phyloP scores from a whole-genome alignment of 148 eudicot species.

The Rhododendron ferrugineum region DNA sequence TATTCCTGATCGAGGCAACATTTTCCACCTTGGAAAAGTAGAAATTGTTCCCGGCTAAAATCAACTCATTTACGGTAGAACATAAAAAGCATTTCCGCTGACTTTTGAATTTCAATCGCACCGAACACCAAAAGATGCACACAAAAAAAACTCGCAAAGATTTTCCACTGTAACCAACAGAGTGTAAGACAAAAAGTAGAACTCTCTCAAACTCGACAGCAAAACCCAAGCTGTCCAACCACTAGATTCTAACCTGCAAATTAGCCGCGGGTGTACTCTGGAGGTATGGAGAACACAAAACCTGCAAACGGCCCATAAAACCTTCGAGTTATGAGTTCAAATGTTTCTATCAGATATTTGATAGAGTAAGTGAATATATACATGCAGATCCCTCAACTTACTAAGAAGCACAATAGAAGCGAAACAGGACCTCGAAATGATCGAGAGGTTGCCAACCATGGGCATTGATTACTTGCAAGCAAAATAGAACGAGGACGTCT shows the following conservation, averaged over 20 bases:
- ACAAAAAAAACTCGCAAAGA: not conserved
- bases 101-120: not conserved
- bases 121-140: not conserved
- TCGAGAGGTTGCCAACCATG: not conserved
- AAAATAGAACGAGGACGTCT: not conserved
- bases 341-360: not conserved
- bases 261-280: conserved; percentile 27
- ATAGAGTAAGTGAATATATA: not conserved
- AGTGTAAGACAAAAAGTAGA: not conserved
- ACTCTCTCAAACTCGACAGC: not conserved
- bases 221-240: not conserved
- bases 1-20: not conserved
- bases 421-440: not conserved
- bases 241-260: conserved; percentile 43
- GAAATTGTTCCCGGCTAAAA: not conserved
- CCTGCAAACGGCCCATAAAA: conserved; percentile 37
- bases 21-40: not conserved
- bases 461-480: not conserved
- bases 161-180: not conserved
- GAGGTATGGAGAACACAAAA: conserved; percentile 85
- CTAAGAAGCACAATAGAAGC: not conserved
- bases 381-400: not conserved
- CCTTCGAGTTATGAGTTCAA: not conserved
- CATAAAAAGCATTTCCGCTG: not conserved
- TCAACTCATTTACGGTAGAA: not conserved